A percentile compares a stretch with the other conserved stretches of the same genome.
These are phyloP conservation scores for Thyridium curvatum DNA, from an alignment of 2,329 filamentous ascomycete species.

Conservation along the genomic window DNA sequence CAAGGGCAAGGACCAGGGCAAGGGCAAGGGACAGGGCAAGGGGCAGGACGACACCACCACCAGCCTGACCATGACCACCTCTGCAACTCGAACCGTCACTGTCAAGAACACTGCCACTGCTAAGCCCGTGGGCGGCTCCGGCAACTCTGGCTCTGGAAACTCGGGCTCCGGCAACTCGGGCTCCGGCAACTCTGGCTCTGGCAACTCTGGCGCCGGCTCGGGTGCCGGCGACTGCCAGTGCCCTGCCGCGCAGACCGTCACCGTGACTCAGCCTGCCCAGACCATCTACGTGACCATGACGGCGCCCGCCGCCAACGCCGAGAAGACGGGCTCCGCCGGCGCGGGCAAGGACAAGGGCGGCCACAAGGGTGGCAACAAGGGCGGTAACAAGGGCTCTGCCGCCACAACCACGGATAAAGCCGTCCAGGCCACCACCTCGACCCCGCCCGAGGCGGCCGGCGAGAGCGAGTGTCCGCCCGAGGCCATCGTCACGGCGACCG, in stretches of 20 bases:
- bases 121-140: background rate
- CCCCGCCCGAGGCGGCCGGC: slow-evolving; percentile 1
- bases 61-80: too few relatives aligned
- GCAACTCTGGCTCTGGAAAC: background rate
- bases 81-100: too few relatives aligned
- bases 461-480: slow-evolving; percentile 7
- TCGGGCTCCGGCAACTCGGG: background rate
- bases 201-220: slow-evolving; percentile 3
- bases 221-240: slow-evolving; percentile 2
- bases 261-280: slow-evolving; percentile 4
- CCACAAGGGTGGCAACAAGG: slow-evolving; percentile 8
- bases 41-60: too few relatives aligned
- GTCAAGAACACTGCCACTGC: too few relatives aligned
- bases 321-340: background rate
- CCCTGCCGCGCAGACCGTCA: slow-evolving; percentile 2
- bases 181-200: background rate
- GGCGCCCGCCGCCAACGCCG: background rate
- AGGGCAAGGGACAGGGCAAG: background rate
- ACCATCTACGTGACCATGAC: background rate
- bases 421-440: slow-evolving; percentile 1
- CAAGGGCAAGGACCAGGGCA: background rate
- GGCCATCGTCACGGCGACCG: slow-evolving; percentile 7
- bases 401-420: background rate
- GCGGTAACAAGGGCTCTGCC: background rate
- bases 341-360: slow-evolving; percentile 6